Evolutionary conservation across 768 basidiomycete species (phyloP), one percentile per base, ranked within the genome.

Genomic region (Cubamyces lactineus): DNA sequence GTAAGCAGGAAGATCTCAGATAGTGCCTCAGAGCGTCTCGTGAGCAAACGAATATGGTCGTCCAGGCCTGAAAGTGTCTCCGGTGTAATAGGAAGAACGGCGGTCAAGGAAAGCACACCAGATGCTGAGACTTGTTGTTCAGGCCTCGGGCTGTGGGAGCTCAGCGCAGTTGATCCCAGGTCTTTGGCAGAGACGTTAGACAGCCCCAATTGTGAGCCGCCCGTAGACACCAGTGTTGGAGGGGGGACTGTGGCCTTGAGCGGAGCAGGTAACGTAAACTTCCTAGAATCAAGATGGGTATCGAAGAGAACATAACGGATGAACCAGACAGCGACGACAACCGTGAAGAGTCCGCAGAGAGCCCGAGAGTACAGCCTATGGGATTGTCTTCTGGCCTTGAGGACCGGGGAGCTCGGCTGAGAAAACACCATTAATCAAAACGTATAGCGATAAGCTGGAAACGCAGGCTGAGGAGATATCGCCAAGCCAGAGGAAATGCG

Each of bases 1-100:
- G 79, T 82, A 15, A 83, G 69, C 8, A 87, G 65, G 30, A 85
- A 66, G 39, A 87, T 71, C 68, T 85, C 81, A 12, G 71, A 71
- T 3, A 86, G 61, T 41, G 72, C 66, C 24, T 63, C 61, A 6
- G 78, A 68, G 3, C 74, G 66, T 13, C 68, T 68, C 11, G 83
- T 71, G 47, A 87, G 72, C 6, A 78, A 73, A 2, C 62, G 65
- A 13, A 87, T 73, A 6, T 76, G 71, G 0, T 63, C 52, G 45
- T 73, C 73, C 41, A 84, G 69, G 26, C 51, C 47, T 3, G 67
- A 30, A 1, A 84, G 51, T 3, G 82, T 78, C 5, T 58, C 53
- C 2, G 66, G 30, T 5, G 76, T 72, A 51, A 87, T 75, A 15
- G 85, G 84, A 3, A 87, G 70, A 41, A 87, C 66, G 1, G 63